Conservation (phyloP, 2,329 filamentous ascomycete genomes). For the Penicillium palitans region DNA sequence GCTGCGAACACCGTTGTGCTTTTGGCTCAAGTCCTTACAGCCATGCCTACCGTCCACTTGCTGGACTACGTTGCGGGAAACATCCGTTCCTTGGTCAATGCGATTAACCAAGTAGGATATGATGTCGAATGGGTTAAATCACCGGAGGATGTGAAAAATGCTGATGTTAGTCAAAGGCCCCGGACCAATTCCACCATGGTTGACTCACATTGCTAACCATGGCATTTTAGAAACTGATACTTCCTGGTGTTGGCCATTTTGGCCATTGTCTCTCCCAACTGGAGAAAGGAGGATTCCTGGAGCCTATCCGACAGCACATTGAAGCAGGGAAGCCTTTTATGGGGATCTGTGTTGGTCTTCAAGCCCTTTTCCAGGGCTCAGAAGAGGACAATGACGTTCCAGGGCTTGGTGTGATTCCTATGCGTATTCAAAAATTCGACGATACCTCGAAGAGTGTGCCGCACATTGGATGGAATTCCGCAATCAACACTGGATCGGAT, state of each 20-base stretch:
- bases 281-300: slow-evolving; percentile 75
- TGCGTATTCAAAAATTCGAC: slow-evolving; percentile 72
- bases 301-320: slow-evolving; percentile 80
- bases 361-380: slow-evolving; percentile 85
- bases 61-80: slow-evolving; percentile 94
- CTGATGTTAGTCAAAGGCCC: slow-evolving; percentile 63
- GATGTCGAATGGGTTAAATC: slow-evolving; percentile 87
- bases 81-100: slow-evolving; percentile 92
- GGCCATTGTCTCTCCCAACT: slow-evolving; percentile 92
- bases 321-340: slow-evolving; percentile 93
- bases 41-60: slow-evolving; percentile 52
- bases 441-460: slow-evolving; percentile 83
- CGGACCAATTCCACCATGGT: neutral
- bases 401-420: slow-evolving; percentile 75
- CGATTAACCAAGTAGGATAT: slow-evolving; percentile 93
- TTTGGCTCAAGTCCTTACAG: slow-evolving; percentile 4
- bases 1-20: neutral
- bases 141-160: slow-evolving; percentile 78
- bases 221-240: slow-evolving; percentile 75
- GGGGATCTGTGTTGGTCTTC: slow-evolving; percentile 93
- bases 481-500: slow-evolving; percentile 54
- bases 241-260: slow-evolving; percentile 96
- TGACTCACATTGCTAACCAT: neutral
- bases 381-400: slow-evolving; percentile 70
- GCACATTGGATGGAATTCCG: slow-evolving; percentile 98